Base-by-base conservation (phyloP, 768 basidiomycete species). In the Pluteus cervinus region DNA sequence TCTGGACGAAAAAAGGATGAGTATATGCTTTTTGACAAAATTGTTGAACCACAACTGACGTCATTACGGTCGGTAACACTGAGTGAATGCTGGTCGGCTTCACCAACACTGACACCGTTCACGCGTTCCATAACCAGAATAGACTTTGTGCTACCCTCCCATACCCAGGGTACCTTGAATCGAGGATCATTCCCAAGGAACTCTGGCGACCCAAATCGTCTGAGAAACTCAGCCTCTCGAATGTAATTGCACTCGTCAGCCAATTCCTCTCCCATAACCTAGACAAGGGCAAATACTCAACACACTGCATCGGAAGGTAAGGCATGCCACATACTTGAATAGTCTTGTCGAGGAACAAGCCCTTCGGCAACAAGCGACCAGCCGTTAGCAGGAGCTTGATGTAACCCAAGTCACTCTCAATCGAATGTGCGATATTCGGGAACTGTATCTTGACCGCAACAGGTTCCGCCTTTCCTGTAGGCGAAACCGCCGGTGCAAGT, bases 381-480 rank as follows among this genome's bases (percentile, higher is more conserved):
- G 86, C 86, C 1, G 80, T 81, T 6, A 99, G 64, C 8, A 98
- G 62, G 45, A 91, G 57, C 43, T 82, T 84, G 43, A 97, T 72
- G 53, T 94, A 94, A 20, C 82, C 72, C 10, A 98, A 57, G 54
- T 99, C 96, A 29, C 82, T 90, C 39, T 77, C 69, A 43, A 99
- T 94, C 2, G 89, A 92, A 29, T 80, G 68, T 7, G 71, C 77
- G 33, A 99, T 87, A 48, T 89, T 87, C 0, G 96, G 96, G 58
- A 98, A 99, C 53, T 99, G 96, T 14, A 98, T 73, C 58, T 99
- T 97, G 4, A 87, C 77, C 0, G 86, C 86, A 18, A 86, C 83
- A 4, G 60, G 66, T 41, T 72, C 77, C 1, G 72, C 65, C 29
- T 47, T 56, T 12, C 73, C 72, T 5, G 77, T 81, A 2, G 79